Evolutionary conservation across 2,329 filamentous ascomycete genomes (phyloP).

Genomic region (Dactylellina sp.): DNA sequence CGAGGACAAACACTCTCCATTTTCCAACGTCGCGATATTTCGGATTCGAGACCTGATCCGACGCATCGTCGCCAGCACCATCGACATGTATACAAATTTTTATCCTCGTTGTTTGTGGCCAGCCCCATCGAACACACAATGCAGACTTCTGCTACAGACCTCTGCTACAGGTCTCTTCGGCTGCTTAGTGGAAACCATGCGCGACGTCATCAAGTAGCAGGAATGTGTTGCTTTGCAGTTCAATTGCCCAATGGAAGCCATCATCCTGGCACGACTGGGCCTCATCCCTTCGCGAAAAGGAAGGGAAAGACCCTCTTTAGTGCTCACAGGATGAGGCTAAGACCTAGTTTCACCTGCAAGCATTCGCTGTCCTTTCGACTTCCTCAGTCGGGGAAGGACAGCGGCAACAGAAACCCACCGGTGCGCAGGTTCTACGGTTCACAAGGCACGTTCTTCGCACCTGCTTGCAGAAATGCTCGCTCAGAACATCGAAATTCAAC

Average conservation of each 20-base stretch:
- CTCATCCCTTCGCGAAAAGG: constrained; percentile 27
- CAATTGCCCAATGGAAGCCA: constrained; percentile 37
- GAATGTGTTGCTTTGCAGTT: constrained; percentile 53
- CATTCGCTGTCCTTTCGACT: constrained; percentile 3
- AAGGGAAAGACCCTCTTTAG: constrained; percentile 7
- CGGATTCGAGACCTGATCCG: neutral
- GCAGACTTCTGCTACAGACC: too few relatives aligned
- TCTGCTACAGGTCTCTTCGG: too few relatives aligned
- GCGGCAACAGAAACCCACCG: neutral
- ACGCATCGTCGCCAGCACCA: neutral
- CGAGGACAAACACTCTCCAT: constrained; percentile 27
- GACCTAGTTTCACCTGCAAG: constrained; percentile 29
- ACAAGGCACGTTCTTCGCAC: constrained; percentile 42
- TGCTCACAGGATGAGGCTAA: constrained; percentile 20
- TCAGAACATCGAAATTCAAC: constrained; percentile 35
- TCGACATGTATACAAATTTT: neutral
- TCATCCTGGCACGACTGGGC: constrained; percentile 6
- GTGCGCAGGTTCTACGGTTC: constrained; percentile 7
- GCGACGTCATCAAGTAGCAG: constrained; percentile 46
- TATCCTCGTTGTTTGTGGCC: too few relatives aligned
- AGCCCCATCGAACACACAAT: too few relatives aligned
- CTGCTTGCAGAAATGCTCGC: constrained; percentile 49
- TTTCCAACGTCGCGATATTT: constrained; percentile 22
- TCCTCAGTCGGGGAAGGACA: neutral
- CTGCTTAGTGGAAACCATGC: too few relatives aligned